phyloP scores from a whole-genome alignment of 73 alveolate species.

The Diophrys appendiculata region DNA sequence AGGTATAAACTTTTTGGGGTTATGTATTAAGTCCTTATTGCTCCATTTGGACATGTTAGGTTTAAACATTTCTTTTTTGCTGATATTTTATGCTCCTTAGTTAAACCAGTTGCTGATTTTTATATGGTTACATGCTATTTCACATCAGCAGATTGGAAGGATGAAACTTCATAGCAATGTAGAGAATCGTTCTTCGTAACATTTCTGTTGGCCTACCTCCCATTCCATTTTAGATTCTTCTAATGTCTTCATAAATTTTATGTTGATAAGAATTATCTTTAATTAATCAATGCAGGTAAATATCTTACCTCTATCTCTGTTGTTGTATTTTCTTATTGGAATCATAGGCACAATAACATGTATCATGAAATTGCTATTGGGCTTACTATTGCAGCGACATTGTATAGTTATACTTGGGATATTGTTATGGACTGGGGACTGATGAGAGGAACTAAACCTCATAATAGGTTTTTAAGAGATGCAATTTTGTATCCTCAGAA shows the following conservation, averaged over 20 bases:
- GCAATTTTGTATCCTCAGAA: constrained; percentile 70
- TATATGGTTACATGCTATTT: constrained; percentile 39
- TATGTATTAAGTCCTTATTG: constrained; percentile 4
- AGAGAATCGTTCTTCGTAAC: not conserved
- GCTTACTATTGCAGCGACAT: constrained; percentile 18
- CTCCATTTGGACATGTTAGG: constrained; percentile 63
- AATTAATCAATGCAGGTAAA: constrained; percentile 79
- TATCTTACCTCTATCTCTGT: constrained; percentile 56
- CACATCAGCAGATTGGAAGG: constrained; percentile 6
- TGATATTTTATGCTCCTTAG: constrained; percentile 62
- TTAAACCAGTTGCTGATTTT: constrained; percentile 45
- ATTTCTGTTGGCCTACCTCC: constrained; percentile 32
- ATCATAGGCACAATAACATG: not conserved
- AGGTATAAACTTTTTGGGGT: constrained; percentile 29
- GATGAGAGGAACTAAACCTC: constrained; percentile 13
- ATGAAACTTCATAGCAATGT: not conserved
- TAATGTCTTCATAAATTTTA: constrained; percentile 78
- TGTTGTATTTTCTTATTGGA: constrained; percentile 17
- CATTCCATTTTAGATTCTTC: constrained; percentile 79
- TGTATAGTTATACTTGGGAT: constrained; percentile 73
- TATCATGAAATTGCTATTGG: not conserved
- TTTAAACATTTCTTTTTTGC: constrained; percentile 66
- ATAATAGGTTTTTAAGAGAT: constrained; percentile 61
- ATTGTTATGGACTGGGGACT: constrained; percentile 87
- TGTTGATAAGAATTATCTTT: constrained; percentile 76